A percentile compares a stretch with the other conserved stretches of the same genome.
These are phyloP conservation scores for Peronospora belbahrii DNA, from an alignment of 352 stramenopile genomes.

Conservation along the genomic window DNA sequence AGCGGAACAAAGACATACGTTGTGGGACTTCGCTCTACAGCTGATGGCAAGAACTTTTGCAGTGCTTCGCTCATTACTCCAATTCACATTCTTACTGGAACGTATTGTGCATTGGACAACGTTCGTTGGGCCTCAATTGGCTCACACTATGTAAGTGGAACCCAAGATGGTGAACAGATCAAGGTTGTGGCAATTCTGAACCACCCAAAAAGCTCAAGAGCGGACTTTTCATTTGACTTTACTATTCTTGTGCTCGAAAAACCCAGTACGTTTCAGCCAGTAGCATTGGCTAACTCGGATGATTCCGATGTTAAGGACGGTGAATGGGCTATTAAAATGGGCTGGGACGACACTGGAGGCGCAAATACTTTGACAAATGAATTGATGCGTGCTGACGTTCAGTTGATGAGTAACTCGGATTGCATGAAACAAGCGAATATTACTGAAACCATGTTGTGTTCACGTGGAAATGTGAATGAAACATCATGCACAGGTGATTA, in stretches of 20 bases:
- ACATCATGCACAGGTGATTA: slow-evolving; percentile 49
- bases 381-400: slow-evolving; percentile 27
- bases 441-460: slow-evolving; percentile 37
- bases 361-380: slow-evolving; percentile 7
- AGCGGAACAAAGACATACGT: slow-evolving; percentile 29
- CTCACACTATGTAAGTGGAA: slow-evolving; percentile 13
- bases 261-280: slow-evolving; percentile 21
- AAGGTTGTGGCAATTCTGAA: slow-evolving; percentile 8
- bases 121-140: slow-evolving; percentile 11
- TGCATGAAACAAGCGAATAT: slow-evolving; percentile 24
- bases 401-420: slow-evolving; percentile 27
- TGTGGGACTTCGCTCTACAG: slow-evolving; percentile 8
- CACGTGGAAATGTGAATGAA: slow-evolving; percentile 11
- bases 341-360: slow-evolving; percentile 24
- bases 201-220: not conserved
- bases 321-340: slow-evolving; percentile 17
- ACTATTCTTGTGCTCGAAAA: slow-evolving; percentile 32
- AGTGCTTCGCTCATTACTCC: slow-evolving; percentile 7
- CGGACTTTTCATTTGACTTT: slow-evolving; percentile 26
- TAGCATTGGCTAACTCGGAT: slow-evolving; percentile 13
- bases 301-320: slow-evolving; percentile 21
- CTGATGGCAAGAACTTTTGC: slow-evolving; percentile 10
- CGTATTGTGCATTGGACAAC: not conserved
- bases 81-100: slow-evolving; percentile 8
- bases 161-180: slow-evolving; percentile 17